phyloP scores from a whole-genome alignment of 208 protist species.

The Trypanosoma conorhini region DNA sequence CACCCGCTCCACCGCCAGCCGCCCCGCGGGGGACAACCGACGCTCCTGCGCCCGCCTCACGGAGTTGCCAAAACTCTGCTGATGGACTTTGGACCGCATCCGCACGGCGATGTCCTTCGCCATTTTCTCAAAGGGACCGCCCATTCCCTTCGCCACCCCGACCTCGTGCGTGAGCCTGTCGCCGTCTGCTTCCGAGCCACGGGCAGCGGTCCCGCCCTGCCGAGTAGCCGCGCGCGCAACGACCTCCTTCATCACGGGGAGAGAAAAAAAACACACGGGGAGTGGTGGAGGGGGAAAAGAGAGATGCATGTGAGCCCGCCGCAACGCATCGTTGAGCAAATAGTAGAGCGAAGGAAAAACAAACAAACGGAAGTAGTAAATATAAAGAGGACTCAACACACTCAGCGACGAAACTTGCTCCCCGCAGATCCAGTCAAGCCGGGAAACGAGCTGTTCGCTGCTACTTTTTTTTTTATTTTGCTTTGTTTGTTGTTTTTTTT shows the following conservation, averaged over 20 bases:
- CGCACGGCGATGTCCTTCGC: constrained; percentile 46
- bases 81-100: constrained; percentile 70
- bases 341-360: constrained; percentile 1
- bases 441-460: neutral
- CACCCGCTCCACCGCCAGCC: constrained; percentile 41
- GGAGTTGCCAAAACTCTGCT: constrained; percentile 46
- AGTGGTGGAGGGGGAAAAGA: neutral
- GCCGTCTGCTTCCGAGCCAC: neutral
- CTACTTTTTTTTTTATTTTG: neutral
- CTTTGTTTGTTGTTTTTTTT: no score
- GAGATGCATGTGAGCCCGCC: neutral
- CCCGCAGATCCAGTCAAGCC: neutral
- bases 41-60: constrained; percentile 22
- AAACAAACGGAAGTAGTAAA: neutral
- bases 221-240: neutral
- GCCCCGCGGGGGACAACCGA: constrained; percentile 27
- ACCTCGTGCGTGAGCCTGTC: constrained; percentile 6
- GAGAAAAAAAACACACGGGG: neutral
- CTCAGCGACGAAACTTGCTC: neutral
- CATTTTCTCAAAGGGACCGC: constrained; percentile 39
- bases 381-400: neutral
- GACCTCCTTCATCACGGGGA: neutral
- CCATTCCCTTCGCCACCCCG: constrained; percentile 16
- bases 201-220: neutral
- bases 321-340: neutral